These are phyloP conservation scores for Achaetomiella virescens DNA, from an alignment of 495 filamentous ascomycete species.

Conservation along the genomic window DNA sequence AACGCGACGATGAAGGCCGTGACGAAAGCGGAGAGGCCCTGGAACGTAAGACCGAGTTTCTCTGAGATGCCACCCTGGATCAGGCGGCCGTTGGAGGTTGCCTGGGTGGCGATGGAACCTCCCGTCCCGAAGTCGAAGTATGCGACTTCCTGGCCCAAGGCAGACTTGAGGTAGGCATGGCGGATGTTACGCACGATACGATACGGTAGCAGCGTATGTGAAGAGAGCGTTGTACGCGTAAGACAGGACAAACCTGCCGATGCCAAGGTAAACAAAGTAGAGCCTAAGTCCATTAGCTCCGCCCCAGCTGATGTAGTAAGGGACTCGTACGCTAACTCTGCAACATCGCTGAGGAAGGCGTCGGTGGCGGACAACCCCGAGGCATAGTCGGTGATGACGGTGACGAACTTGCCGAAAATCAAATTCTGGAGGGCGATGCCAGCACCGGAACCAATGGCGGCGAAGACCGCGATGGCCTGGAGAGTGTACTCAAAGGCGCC, in stretches of 20 bases:
- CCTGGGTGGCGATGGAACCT: constrained; percentile 81
- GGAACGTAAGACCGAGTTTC: constrained; percentile 70
- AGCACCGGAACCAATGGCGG: constrained; percentile 27
- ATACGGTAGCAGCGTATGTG: constrained; percentile 18
- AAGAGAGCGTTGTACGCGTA: constrained; percentile 35
- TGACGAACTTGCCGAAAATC: constrained; percentile 31
- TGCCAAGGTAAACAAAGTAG: constrained; percentile 51
- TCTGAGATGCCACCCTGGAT: constrained; percentile 82
- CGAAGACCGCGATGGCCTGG: constrained; percentile 13
- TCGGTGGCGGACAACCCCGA: neutral
- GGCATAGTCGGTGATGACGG: constrained; percentile 21
- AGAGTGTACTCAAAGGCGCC: constrained; percentile 14
- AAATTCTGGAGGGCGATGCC: constrained; percentile 34
- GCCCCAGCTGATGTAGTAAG: neutral
- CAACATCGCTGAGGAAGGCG: constrained; percentile 12
- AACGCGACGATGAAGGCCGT: constrained; percentile 87
- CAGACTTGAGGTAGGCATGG: constrained; percentile 30
- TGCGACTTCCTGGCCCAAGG: constrained; percentile 50
- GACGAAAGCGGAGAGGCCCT: constrained; percentile 66
- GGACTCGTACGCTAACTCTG: constrained; percentile 12
- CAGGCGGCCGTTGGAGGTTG: constrained; percentile 78
- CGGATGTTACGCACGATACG: constrained; percentile 31
- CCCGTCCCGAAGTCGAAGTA: constrained; percentile 83
- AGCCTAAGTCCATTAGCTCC: constrained; percentile 17
- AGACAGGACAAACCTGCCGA: constrained; percentile 42